Percentiles rank a stretch among this genome's conserved stretches.
phyloP scores from a whole-genome alignment of 2,329 filamentous ascomycete species.

The Neurospora sp. region DNA sequence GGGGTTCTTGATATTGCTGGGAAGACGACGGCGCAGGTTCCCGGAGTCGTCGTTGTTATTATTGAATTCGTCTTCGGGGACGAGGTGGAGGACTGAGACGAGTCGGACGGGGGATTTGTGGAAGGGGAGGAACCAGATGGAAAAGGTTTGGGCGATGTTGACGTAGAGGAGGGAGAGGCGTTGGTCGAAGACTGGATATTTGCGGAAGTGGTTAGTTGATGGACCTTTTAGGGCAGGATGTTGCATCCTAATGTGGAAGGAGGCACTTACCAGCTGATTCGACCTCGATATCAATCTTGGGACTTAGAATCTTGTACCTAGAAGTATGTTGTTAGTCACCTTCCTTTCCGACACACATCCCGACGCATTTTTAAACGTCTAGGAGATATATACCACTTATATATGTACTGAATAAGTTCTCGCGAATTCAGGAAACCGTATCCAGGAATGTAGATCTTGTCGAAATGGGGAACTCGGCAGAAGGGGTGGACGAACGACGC shows the following conservation, averaged over 20 bases:
- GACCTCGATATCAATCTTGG: conserved; percentile 58
- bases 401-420: conserved; percentile 58
- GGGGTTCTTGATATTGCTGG: not conserved
- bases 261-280: conserved; percentile 42
- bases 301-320: conserved; percentile 63
- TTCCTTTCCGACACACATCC: not conserved
- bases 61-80: conserved; percentile 25
- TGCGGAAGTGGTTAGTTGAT: not conserved
- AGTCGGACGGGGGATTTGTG: conserved; percentile 59
- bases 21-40: conserved; percentile 2
- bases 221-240: not conserved
- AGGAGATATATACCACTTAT: conserved; percentile 45
- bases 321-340: not conserved
- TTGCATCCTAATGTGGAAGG: not conserved
- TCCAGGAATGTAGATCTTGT: conserved; percentile 30
- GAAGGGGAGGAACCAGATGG: conserved; percentile 68
- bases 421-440: conserved; percentile 47
- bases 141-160: conserved; percentile 64
- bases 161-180: conserved; percentile 60
- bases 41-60: not conserved
- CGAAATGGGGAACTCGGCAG: conserved; percentile 55
- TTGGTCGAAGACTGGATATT: conserved; percentile 54
- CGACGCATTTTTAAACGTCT: not conserved
- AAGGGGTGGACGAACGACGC: conserved; percentile 73
- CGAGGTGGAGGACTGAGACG: conserved; percentile 57